Evolutionary conservation across 1,284 basidiomycete genomes (phyloP).

Genomic region (Violaceomyces palustris): DNA sequence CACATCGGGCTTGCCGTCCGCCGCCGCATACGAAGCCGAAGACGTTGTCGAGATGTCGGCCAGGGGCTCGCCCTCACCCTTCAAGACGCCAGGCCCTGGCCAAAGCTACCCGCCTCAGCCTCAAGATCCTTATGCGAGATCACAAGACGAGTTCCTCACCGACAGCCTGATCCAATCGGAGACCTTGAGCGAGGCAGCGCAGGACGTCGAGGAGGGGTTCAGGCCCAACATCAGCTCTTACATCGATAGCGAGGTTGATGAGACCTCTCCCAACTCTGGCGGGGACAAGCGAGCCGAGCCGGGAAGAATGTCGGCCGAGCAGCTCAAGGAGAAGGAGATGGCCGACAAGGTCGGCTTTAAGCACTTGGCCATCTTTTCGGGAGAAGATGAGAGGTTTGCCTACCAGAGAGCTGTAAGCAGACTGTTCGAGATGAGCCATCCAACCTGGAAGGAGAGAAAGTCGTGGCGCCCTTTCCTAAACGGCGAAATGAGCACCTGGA

Average conservation of each 20-base stretch:
- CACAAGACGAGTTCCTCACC: conserved; percentile 24
- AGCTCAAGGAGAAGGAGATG: conserved; percentile 10
- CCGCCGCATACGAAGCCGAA: conserved; percentile 2
- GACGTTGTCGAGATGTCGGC: conserved; percentile 35
- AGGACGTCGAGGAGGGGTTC: conserved; percentile 58
- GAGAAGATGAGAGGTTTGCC: conserved; percentile 66
- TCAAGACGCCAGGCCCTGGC: conserved; percentile 15
- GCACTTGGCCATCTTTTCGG: conserved; percentile 63
- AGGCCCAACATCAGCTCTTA: conserved; percentile 64
- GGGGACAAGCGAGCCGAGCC: no score
- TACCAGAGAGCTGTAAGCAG: conserved; percentile 67
- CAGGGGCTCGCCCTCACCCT: conserved; percentile 17
- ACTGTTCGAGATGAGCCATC: conserved; percentile 61
- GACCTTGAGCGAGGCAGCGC: conserved; percentile 58
- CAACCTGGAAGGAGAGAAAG: conserved; percentile 27
- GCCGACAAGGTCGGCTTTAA: conserved; percentile 55
- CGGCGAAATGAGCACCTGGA: conserved; percentile 29
- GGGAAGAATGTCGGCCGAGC: neutral
- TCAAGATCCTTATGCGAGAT: conserved; percentile 9
- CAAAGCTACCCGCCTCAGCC: conserved; percentile 23
- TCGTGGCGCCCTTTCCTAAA: conserved; percentile 33
- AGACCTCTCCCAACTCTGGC: no score
- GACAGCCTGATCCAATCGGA: conserved; percentile 62
- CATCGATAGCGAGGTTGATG: conserved; percentile 8
- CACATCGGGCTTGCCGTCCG: neutral